Conservation (phyloP, 2,329 filamentous ascomycete species). For the Aureobasidium mangrovei region DNA sequence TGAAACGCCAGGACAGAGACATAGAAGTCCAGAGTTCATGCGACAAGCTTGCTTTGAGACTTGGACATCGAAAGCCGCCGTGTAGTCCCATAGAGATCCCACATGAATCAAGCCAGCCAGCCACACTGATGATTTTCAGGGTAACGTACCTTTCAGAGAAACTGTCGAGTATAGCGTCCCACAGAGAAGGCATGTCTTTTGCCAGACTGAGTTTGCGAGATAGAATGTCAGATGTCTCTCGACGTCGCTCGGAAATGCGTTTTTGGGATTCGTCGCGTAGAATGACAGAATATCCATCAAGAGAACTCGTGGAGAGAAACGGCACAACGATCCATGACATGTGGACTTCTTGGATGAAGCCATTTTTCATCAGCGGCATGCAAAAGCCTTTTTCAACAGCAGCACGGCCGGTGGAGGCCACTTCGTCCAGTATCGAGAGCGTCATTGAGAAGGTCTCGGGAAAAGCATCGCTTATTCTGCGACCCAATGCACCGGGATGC, state of each 20-base stretch:
- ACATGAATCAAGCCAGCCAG: no score
- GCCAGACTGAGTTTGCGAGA: neutral
- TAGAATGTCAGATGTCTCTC: neutral
- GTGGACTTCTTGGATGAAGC: constrained; percentile 12
- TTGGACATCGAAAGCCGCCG: no score
- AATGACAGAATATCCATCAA: constrained; percentile 11
- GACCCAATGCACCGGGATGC: constrained; percentile 13
- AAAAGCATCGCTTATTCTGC: neutral
- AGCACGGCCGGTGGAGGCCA: neutral
- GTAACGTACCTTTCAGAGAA: neutral
- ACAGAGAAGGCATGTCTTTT: constrained; percentile 12
- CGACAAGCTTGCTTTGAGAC: no score
- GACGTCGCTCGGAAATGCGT: constrained; percentile 7
- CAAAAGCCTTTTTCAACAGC: neutral
- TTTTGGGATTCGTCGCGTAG: constrained; percentile 13
- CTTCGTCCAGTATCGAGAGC: neutral
- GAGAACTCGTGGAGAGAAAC: constrained; percentile 1
- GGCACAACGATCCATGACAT: constrained; percentile 15
- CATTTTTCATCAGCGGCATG: neutral
- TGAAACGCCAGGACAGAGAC: no score
- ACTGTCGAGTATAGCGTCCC: constrained; percentile 8
- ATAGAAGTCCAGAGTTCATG: no score
- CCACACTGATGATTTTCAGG: no score
- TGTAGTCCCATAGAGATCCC: no score
- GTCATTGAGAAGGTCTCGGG: neutral